Conservation (phyloP, 1,284 basidiomycete species). For the Pisolithus thermaeus region DNA sequence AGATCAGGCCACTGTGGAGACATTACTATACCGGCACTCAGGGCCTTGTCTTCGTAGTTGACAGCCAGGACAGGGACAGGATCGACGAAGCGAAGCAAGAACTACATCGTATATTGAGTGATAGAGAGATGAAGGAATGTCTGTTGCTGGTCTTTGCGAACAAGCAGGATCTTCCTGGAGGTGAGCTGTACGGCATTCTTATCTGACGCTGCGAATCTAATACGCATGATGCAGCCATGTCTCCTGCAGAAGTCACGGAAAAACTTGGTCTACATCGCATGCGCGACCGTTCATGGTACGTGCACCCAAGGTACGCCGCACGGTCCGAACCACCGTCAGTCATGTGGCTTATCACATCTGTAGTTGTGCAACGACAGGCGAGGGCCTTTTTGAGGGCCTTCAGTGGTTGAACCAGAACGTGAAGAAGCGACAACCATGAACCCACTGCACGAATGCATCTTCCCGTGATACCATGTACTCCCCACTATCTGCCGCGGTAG, state of each 20-base stretch:
- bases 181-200: conserved; percentile 42
- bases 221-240: conserved; percentile 67
- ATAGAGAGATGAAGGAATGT: conserved; percentile 98
- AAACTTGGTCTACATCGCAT: conserved; percentile 93
- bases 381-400: conserved; percentile 91
- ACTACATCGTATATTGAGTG: conserved; percentile 93
- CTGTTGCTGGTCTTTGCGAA: conserved; percentile 97
- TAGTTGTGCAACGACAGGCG: conserved; percentile 93
- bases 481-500: conserved; percentile 16
- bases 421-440: conserved; percentile 77
- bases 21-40: conserved; percentile 99
- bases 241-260: conserved; percentile 97
- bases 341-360: conserved; percentile 9
- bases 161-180: conserved; percentile 98
- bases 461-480: conserved; percentile 9
- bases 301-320: conserved; percentile 86
- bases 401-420: conserved; percentile 97
- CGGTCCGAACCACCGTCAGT: background rate
- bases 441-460: conserved; percentile 11
- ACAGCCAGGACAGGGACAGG: conserved; percentile 87
- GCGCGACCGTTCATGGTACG: conserved; percentile 98
- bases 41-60: conserved; percentile 96
- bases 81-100: conserved; percentile 97
- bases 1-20: conserved; percentile 97
- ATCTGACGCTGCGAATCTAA: conserved; percentile 5